Conservation (phyloP, 345 rosid species). For the Eucalyptus pumila region DNA sequence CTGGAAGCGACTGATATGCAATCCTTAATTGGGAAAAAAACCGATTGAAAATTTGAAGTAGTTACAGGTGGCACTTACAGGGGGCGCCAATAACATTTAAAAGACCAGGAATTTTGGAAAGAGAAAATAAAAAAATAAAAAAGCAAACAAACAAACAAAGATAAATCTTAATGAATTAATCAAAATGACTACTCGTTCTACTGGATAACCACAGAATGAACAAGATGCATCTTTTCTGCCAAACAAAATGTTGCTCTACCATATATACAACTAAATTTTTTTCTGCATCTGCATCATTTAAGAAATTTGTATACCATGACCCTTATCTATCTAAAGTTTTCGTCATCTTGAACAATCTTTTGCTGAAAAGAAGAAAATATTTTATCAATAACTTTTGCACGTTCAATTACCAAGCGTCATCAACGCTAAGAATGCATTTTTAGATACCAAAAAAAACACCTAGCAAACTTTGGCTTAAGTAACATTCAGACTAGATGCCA, state of each 20-base stretch:
- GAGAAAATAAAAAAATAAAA: background rate
- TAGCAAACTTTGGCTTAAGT: background rate
- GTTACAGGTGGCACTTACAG: background rate
- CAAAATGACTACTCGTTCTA: background rate
- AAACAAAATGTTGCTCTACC: background rate
- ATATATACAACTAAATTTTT: background rate
- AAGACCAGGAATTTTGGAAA: background rate
- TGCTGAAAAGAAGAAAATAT: background rate
- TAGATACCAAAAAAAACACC: background rate
- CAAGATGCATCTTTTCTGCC: background rate
- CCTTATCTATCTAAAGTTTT: background rate
- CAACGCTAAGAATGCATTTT: background rate
- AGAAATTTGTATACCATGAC: background rate
- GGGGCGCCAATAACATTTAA: background rate
- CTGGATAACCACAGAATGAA: background rate
- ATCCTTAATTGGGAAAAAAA: background rate
- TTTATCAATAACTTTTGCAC: background rate
- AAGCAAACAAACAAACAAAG: background rate
- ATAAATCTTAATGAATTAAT: background rate
- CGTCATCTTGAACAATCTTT: background rate
- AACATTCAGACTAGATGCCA: background rate
- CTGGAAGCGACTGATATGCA: background rate
- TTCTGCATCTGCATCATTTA: background rate
- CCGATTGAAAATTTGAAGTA: background rate
- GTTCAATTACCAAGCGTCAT: background rate